Evolutionary conservation across 768 basidiomycete species (phyloP).

Genomic region (Hydnum rufescens): DNA sequence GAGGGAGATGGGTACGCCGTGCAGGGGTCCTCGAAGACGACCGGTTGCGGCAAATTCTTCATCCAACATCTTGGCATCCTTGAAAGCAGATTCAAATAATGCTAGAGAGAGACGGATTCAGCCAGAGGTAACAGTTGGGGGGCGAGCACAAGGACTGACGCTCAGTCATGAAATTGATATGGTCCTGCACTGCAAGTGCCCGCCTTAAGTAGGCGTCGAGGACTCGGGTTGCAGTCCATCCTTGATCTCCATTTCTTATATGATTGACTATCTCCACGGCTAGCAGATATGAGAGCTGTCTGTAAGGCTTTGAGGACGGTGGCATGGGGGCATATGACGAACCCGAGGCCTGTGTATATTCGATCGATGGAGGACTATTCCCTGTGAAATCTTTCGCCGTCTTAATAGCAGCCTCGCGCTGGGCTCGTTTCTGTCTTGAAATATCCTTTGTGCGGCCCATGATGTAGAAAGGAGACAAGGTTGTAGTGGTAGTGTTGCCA

Average conservation of each 20-base stretch:
- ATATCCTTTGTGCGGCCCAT: too few relatives aligned
- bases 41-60: conserved; percentile 37
- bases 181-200: conserved; percentile 36
- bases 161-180: conserved; percentile 66
- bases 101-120: conserved; percentile 25
- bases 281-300: not conserved
- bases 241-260: conserved; percentile 10
- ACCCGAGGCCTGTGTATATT: not conserved
- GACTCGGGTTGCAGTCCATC: conserved; percentile 22
- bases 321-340: not conserved
- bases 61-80: conserved; percentile 46
- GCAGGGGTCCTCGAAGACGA: conserved; percentile 43
- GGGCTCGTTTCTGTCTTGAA: too few relatives aligned
- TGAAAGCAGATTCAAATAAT: conserved; percentile 45
- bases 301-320: not conserved
- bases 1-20: conserved; percentile 64
- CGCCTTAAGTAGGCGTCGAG: conserved; percentile 27
- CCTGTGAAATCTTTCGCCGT: too few relatives aligned
- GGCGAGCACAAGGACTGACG: conserved; percentile 21
- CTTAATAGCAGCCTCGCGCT: too few relatives aligned
- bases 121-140: not conserved
- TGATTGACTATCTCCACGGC: conserved; percentile 13
- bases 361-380: too few relatives aligned
- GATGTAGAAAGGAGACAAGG: too few relatives aligned
- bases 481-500: too few relatives aligned